phyloP scores from a whole-genome alignment of 768 basidiomycete species.

The Favolaschia claudopus region DNA sequence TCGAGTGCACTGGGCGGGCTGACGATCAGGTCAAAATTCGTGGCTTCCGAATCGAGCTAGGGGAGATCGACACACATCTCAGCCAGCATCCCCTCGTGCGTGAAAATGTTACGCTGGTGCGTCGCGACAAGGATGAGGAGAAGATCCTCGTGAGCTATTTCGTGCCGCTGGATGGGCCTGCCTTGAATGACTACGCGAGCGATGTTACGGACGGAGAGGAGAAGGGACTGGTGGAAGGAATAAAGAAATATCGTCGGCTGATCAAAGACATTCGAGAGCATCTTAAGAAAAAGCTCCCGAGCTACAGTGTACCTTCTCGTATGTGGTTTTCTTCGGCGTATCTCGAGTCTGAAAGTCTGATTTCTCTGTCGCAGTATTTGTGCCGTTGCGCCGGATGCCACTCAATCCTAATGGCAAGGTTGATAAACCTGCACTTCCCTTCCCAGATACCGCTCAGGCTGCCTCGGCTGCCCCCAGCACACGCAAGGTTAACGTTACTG shows the following conservation, averaged over 20 bases:
- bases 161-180: slow-evolving; percentile 80
- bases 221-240: slow-evolving; percentile 74
- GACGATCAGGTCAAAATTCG: slow-evolving; percentile 99
- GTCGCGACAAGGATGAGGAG: slow-evolving; percentile 98
- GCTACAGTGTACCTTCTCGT: slow-evolving; percentile 93
- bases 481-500: slow-evolving; percentile 67
- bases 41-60: slow-evolving; percentile 97
- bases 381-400: slow-evolving; percentile 94
- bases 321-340: slow-evolving; percentile 40
- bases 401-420: slow-evolving; percentile 99
- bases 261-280: slow-evolving; percentile 96
- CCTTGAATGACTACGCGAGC: slow-evolving; percentile 73
- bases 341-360: slow-evolving; percentile 6
- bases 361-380: slow-evolving; percentile 71
- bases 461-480: slow-evolving; percentile 52
- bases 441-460: slow-evolving; percentile 92
- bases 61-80: slow-evolving; percentile 96
- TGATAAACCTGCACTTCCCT: slow-evolving; percentile 97
- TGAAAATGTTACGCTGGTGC: slow-evolving; percentile 97
- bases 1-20: slow-evolving; percentile 96
- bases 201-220: slow-evolving; percentile 67
- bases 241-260: slow-evolving; percentile 82
- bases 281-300: slow-evolving; percentile 95
- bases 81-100: slow-evolving; percentile 91
- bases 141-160: slow-evolving; percentile 98